Evolutionary conservation across 805 yeast genomes (phyloP), one percentile per base, ranked within the genome.

Genomic region (Wickerhamiella domercqiae): DNA sequence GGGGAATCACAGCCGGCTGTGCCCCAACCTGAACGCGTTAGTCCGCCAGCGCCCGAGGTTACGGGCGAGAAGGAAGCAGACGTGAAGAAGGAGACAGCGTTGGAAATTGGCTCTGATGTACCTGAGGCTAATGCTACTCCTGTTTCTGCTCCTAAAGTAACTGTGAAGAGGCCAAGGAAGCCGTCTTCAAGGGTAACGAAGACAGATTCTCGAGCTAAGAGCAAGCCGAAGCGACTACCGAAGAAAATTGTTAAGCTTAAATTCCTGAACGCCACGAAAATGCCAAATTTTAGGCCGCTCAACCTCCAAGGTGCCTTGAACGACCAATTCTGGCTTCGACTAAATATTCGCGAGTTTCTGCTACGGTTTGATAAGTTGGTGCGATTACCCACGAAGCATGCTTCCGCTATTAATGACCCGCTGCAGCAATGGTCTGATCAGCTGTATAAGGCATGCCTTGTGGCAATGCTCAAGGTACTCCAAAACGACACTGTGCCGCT

Each of bases 281-380:
- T 44, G 29, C 61, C 62, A 6, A 42, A 37, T 22, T 54, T 58
- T 32, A 36, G 25, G 32, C 47, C 46, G 3, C 37, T 59, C 26
- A 33, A 43, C 5, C 33, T 54, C 14, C 13, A 9, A 24, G 26
- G 26, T 24, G 26, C 26, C 13, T 9, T 9, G 26, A 9, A 9
- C 13, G 13, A 13, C 13, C 47, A 41, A 15, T 42, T 61, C 15
- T 59, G 62, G 60, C 42, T 45, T 13, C 49, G 56, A 17, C 44
- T 55, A n/a, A 46, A 47, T 18, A 36, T 61, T 16, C 53, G 65
- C 15, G 65, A 61, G 40, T 61, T 54, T 34, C 41, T 61, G 20
- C 40, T 57, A 18, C 48, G 64, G 5, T 61, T 61, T 42, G 64
- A 61, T 43, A 51, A 51, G 39, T 52, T 57, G 24, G 54, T 61